Base-by-base conservation (phyloP, 2,329 filamentous ascomycete species). In the Apiospora saccharicola region DNA sequence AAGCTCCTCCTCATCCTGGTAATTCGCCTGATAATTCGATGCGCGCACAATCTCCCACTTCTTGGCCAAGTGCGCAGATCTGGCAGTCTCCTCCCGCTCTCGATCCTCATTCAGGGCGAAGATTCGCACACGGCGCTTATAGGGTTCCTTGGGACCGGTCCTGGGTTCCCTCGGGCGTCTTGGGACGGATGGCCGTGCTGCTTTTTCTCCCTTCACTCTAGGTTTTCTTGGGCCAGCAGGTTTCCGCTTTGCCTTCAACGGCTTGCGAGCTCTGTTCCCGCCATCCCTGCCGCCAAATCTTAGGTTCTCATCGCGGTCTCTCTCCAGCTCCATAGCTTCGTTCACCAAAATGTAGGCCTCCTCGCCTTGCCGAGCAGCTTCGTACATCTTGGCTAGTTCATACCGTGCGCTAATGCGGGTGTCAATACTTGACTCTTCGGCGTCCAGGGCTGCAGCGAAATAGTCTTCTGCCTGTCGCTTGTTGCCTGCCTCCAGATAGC, bases 321-420 rank as follows among this genome's bases (percentile, higher is more conserved):
- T 87, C 74, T 89, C 88, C 30, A 95, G 84, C 44, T 90, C 86
- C 76, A 96, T 88, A 12, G 94, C 91, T 79, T 97, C 92, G 46
- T 92, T 92, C 68, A 94, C 90, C 69, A 95, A 89, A 73, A 93
- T 91, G 72, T 95, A 89, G 1, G 95, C 95, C 77, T 94, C 90
- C 77, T 95, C 92, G 30, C 89, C 90, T 82, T 92, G 90, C 74
- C 91, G 91, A 64, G 89, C 88, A 74, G 88, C 90, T 80, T 97
- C 94, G 78, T 97, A 98, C 81, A 98, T 90, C 77, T 93, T 95
- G 16, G 94, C 94, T 13, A 98, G 86, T 77, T 94, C 90, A 43
- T 93, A 90, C 51, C 94, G 91, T 51, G 94, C 93, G 74, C 95
- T 92, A 68, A 96, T 90, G 72, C 77, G 78, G 34, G 79, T 77